phyloP scores from a whole-genome alignment of 495 filamentous ascomycete genomes.

The Aspergillus steynii region DNA sequence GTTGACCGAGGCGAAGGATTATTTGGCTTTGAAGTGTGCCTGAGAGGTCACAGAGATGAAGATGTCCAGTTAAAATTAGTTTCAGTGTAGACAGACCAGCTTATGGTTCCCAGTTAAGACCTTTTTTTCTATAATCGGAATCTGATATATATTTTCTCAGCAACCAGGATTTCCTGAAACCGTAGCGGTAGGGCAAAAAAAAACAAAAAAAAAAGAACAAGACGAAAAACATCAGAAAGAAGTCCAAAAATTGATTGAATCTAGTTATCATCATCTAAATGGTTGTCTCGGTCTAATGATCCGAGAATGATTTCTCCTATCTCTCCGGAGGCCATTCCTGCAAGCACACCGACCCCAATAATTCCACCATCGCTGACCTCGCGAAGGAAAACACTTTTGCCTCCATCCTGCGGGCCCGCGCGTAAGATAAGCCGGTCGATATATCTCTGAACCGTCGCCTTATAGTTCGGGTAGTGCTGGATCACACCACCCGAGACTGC shows the following conservation, averaged over 20 bases:
- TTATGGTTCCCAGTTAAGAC: too few relatives aligned
- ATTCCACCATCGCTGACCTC: slow-evolving; percentile 72
- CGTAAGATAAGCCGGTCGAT: slow-evolving; percentile 58
- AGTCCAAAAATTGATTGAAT: not conserved
- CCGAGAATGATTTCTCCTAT: not conserved
- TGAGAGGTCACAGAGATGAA: not conserved
- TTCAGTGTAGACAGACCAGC: too few relatives aligned
- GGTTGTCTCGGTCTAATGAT: not conserved
- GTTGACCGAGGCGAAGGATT: not conserved
- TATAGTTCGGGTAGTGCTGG: slow-evolving; percentile 67
- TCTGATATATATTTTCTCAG: too few relatives aligned
- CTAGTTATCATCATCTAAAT: not conserved
- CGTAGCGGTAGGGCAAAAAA: too few relatives aligned
- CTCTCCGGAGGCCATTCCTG: slow-evolving; percentile 31
- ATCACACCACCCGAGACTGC: slow-evolving; percentile 75
- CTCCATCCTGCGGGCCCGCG: slow-evolving; percentile 46
- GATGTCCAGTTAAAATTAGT: too few relatives aligned
- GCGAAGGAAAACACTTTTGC: slow-evolving; percentile 56
- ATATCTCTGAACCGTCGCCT: slow-evolving; percentile 59
- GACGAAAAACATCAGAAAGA: not conserved
- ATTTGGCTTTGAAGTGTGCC: not conserved
- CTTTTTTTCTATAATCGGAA: too few relatives aligned
- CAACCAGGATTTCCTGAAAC: too few relatives aligned
- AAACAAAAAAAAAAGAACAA: not conserved
- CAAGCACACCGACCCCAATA: slow-evolving; percentile 68